Conservation (phyloP, 2,329 filamentous ascomycete genomes). For the Trichoderma koningiopsis region DNA sequence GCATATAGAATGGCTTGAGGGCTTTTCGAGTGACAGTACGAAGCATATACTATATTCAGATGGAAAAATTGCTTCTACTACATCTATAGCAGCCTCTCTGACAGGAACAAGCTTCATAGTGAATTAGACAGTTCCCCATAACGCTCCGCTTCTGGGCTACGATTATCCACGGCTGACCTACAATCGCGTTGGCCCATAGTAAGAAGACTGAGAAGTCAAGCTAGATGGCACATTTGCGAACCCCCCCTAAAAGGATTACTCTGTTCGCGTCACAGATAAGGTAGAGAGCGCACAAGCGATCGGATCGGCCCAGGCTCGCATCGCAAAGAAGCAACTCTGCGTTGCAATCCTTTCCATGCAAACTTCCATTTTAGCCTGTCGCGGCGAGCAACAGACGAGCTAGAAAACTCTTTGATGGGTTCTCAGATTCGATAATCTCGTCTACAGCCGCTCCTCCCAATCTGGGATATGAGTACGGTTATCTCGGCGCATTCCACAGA, state of each 20-base stretch:
- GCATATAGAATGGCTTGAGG: neutral
- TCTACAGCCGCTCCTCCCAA: neutral
- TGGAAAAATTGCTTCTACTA: neutral
- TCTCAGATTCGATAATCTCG: slow-evolving; percentile 6
- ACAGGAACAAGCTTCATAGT: neutral
- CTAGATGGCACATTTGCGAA: neutral
- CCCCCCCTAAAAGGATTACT: neutral
- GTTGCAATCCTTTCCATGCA: neutral
- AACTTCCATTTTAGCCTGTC: neutral
- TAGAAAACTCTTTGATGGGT: neutral
- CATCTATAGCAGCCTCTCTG: neutral
- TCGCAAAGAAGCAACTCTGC: slow-evolving; percentile 16
- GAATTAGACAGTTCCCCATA: neutral
- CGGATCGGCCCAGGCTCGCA: slow-evolving; percentile 16
- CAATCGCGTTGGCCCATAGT: neutral
- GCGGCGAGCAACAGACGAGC: neutral
- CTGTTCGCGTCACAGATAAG: slow-evolving; percentile 17
- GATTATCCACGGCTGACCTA: neutral
- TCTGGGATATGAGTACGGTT: neutral
- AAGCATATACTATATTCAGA: neutral
- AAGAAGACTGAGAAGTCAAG: neutral
- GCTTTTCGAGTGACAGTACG: neutral
- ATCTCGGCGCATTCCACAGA: neutral
- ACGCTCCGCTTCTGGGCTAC: neutral
- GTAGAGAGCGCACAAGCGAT: slow-evolving; percentile 19